Conservation (phyloP, 2,329 filamentous ascomycete species). For the Arthrobotrys iridis region DNA sequence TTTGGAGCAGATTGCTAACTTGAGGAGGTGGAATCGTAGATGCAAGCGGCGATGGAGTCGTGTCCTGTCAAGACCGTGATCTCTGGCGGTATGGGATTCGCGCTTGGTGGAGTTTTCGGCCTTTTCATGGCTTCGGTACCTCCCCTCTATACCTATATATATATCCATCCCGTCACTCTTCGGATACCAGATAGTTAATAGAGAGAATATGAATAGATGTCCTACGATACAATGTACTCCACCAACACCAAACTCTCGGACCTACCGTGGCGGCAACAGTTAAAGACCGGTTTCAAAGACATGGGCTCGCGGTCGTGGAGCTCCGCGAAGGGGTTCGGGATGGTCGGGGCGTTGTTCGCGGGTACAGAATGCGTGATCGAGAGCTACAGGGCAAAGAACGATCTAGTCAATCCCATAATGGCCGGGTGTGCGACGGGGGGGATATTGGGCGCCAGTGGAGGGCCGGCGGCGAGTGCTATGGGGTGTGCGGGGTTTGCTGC, state of each 20-base stretch:
- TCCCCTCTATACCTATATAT: neutral
- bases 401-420: constrained; percentile 84
- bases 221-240: constrained; percentile 78
- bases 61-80: constrained; percentile 89
- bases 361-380: constrained; percentile 97
- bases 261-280: constrained; percentile 83
- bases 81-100: constrained; percentile 92
- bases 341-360: constrained; percentile 88
- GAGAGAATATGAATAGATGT: constrained; percentile 76
- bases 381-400: constrained; percentile 90
- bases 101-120: constrained; percentile 90
- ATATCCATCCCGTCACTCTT: neutral
- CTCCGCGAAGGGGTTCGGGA: constrained; percentile 92
- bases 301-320: constrained; percentile 87
- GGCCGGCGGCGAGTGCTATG: constrained; percentile 85
- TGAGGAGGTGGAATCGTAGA: constrained; percentile 65
- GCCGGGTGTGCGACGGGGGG: constrained; percentile 93
- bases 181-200: neutral
- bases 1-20: neutral
- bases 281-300: constrained; percentile 87
- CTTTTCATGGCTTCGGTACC: constrained; percentile 95
- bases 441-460: constrained; percentile 83
- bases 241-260: constrained; percentile 67
- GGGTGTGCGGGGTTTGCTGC: constrained; percentile 94
- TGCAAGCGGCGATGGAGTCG: constrained; percentile 87